Evolutionary conservation across 202 grass and related monocot species (phyloP), one percentile per base, ranked within the genome.

Genomic region (Eragrostis tef): DNA sequence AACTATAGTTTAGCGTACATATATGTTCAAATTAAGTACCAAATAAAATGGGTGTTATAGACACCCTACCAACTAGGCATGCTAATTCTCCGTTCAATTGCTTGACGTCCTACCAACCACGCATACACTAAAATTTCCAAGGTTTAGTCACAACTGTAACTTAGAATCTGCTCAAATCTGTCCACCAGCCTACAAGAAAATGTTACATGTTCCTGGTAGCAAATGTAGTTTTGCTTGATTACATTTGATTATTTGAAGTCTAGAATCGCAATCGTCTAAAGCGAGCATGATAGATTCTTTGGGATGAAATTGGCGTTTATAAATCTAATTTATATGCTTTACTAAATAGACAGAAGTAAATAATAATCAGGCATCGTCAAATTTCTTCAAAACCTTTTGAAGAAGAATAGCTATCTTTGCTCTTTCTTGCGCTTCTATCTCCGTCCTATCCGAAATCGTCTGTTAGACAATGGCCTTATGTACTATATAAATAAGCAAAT

Each of bases 91-190:
- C 50, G 43, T 70, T 52, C 13, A 20, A 52, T 67, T 52, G 50
- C 19, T 58, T 86, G 83, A 89, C 83, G 48, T 83, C 51, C 79
- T 79, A 89, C 83, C 87, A 79, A 89, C 87, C 83, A 79, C 11
- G 31, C 14, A 68, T 53, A 71, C 62, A 77, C 74, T 74, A 73
- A 79, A 68, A 42, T 41, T 79, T 69, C 61, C 29, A 73, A 58
- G 67, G 50, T 78, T 86, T 89, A 58, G 78, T 89, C 87, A 86
- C 71, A 77, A 64, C 21, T 89, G 43, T 85, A 53, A 44, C 83
- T 67, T 89, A 83, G 74, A 89, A 83, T 86, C 52, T 86, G 83
- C 51, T 46, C 83, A 88, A 77, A 81, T 77, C 7, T 75, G 31
- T 79, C 78, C 26, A 82, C 74, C 20, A 83, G 54, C 9, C 57